These are phyloP conservation scores for Populus trichocarpa DNA, from an alignment of 441 rosid genomes.

Conservation along the genomic window DNA sequence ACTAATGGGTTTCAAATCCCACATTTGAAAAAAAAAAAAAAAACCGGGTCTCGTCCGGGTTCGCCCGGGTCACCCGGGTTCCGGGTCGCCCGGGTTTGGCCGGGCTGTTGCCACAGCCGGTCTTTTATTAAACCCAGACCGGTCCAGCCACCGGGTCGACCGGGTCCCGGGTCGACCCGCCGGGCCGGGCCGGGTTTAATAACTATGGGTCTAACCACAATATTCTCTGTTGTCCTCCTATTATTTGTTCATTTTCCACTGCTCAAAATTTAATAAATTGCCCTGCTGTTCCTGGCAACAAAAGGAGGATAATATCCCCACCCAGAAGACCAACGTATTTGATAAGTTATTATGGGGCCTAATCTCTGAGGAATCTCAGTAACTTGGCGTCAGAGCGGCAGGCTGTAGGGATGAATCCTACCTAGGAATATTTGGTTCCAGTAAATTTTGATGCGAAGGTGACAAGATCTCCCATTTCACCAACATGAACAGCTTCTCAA, in stretches of 20 bases:
- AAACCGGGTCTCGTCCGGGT: too few relatives aligned
- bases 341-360: neutral
- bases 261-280: neutral
- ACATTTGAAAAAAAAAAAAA: too few relatives aligned
- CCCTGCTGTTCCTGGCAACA: neutral
- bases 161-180: too few relatives aligned
- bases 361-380: neutral
- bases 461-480: constrained; percentile 6
- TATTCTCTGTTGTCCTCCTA: neutral
- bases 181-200: too few relatives aligned
- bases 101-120: too few relatives aligned
- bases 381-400: neutral
- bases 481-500: constrained; percentile 35
- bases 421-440: neutral
- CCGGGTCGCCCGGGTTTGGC: too few relatives aligned
- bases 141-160: too few relatives aligned
- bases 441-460: neutral
- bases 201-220: too few relatives aligned
- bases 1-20: too few relatives aligned
- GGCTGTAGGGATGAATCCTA: neutral
- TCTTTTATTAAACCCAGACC: too few relatives aligned
- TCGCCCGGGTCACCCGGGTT: too few relatives aligned
- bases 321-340: neutral
- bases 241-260: neutral
- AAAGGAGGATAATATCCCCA: neutral